phyloP scores from a whole-genome alignment of 164 flowering plant genomes.

The Annona squamosa region DNA sequence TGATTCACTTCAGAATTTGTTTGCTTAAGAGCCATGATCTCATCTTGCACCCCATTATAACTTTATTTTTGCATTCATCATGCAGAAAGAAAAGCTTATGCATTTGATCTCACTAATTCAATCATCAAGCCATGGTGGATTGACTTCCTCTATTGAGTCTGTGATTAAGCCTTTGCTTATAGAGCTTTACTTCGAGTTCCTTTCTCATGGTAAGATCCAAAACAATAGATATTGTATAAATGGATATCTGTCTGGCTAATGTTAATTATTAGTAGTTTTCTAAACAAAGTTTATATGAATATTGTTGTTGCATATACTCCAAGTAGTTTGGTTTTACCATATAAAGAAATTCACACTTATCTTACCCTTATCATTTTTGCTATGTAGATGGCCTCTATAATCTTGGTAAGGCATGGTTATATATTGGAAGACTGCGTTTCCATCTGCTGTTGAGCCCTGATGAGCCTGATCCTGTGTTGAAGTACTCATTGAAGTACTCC shows the following conservation, averaged over 20 bases:
- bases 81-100: conserved; percentile 34
- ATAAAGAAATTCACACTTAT: not conserved
- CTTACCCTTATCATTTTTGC: not conserved
- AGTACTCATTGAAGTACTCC: conserved; percentile 50
- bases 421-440: conserved; percentile 65
- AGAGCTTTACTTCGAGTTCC: conserved; percentile 30
- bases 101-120: conserved; percentile 37
- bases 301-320: not conserved
- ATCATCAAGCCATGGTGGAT: conserved; percentile 45
- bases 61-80: conserved; percentile 5
- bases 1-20: too few relatives aligned
- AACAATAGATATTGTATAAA: not conserved
- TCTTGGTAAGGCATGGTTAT: conserved; percentile 61
- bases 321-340: not conserved
- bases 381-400: conserved; percentile 28
- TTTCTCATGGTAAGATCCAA: conserved; percentile 33
- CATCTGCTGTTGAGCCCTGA: conserved; percentile 51
- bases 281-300: not conserved
- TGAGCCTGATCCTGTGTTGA: conserved; percentile 69
- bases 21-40: not conserved
- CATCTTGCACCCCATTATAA: not conserved
- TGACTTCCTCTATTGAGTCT: conserved; percentile 33
- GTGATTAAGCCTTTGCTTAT: conserved; percentile 51
- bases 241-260: not conserved
- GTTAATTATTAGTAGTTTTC: not conserved